These are phyloP conservation scores for Quercus berberidifolia DNA, from an alignment of 306 rosid genomes.

Conservation along the genomic window DNA sequence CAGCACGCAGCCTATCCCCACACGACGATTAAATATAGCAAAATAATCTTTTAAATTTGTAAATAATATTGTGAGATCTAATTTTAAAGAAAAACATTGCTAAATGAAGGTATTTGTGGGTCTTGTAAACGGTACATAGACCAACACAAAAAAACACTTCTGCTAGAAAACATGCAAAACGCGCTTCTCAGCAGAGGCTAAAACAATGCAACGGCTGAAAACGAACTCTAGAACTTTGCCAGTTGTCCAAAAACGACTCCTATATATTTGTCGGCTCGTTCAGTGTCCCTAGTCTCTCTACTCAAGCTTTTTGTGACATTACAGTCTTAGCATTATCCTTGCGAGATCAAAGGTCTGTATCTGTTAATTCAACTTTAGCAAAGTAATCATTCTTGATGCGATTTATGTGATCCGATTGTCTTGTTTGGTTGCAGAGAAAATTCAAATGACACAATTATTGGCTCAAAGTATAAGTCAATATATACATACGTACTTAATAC, in stretches of 20 bases:
- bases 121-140: fast-evolving
- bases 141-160: fast-evolving
- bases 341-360: background rate
- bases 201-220: background rate
- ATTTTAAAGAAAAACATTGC: no score
- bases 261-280: background rate
- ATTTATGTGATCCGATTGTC: background rate
- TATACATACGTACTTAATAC: no score
- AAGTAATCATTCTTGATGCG: background rate
- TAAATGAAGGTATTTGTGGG: no score
- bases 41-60: no score
- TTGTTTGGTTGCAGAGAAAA: background rate
- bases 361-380: background rate
- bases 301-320: background rate
- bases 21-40: background rate
- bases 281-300: no score
- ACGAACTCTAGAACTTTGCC: conserved; percentile 14
- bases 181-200: fast-evolving
- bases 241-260: background rate
- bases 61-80: fast-evolving
- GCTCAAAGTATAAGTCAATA: no score
- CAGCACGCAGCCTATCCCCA: background rate
- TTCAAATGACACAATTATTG: background rate
- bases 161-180: fast-evolving
- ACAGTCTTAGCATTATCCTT: background rate